A percentile compares a stretch with the other conserved stretches of the same genome.
phyloP scores from a whole-genome alignment of 2,329 filamentous ascomycete species.

The Phyllosticta citriasiana region DNA sequence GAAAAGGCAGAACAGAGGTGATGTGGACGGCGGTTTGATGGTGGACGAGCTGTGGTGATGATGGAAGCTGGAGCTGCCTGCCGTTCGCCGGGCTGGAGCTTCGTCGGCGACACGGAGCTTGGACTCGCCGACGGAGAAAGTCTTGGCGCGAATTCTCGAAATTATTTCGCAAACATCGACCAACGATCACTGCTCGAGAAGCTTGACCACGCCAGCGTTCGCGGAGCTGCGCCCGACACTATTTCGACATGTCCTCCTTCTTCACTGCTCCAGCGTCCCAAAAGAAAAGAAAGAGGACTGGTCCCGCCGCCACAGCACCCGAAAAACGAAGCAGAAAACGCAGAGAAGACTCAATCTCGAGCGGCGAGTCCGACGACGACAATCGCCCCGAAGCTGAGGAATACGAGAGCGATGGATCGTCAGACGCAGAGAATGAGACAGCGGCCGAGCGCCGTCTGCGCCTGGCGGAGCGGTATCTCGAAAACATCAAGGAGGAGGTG shows the following conservation, averaged over 20 bases:
- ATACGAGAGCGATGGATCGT: conserved; percentile 50
- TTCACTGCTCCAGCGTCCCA: conserved; percentile 82
- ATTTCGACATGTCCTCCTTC: conserved; percentile 51
- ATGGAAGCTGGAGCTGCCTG: conserved; percentile 10
- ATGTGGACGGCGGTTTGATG: background rate
- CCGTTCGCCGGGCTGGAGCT: conserved; percentile 1
- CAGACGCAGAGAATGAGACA: conserved; percentile 68
- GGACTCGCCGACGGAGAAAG: conserved; percentile 1
- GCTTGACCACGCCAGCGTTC: background rate
- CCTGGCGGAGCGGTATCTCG: conserved; percentile 84
- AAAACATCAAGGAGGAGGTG: conserved; percentile 71
- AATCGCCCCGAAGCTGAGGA: conserved; percentile 36
- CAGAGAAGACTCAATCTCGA: conserved; percentile 75
- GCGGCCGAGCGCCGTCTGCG: conserved; percentile 78
- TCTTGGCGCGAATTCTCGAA: conserved; percentile 11
- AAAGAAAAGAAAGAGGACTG: conserved; percentile 74
- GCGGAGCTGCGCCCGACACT: background rate
- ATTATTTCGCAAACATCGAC: conserved; percentile 6
- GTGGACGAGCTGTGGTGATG: conserved; percentile 8
- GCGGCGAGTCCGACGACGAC: conserved; percentile 61
- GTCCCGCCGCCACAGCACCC: conserved; percentile 42
- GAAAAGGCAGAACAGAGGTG: background rate
- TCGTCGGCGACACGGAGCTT: conserved; percentile 7
- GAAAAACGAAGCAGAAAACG: conserved; percentile 50
- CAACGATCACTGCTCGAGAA: background rate